Conservation (phyloP, 768 basidiomycete genomes). For the Ephemerocybe angulata region DNA sequence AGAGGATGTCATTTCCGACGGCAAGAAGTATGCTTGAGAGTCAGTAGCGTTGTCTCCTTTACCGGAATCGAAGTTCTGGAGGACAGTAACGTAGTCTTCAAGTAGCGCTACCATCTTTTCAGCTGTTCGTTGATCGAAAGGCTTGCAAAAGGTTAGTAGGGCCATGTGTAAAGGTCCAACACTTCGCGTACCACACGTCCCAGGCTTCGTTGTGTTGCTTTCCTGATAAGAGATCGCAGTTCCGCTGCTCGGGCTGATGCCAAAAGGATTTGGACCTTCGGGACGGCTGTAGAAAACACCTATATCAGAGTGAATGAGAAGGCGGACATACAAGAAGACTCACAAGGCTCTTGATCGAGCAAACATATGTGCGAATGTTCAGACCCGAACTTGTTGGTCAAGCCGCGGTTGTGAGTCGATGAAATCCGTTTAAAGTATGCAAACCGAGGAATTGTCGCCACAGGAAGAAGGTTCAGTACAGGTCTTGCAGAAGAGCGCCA, state of each 20-base stretch:
- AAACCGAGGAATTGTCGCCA: conserved; percentile 78
- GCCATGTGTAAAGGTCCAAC: neutral
- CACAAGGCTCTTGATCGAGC: conserved; percentile 69
- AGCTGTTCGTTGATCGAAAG: conserved; percentile 15
- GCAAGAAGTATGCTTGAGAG: conserved; percentile 56
- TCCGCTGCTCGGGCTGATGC: conserved; percentile 52
- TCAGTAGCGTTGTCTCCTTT: conserved; percentile 17
- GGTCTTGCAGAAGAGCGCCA: conserved; percentile 56
- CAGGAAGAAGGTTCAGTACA: conserved; percentile 62
- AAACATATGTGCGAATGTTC: conserved; percentile 83
- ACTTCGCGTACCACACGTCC: neutral
- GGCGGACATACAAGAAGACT: conserved; percentile 22
- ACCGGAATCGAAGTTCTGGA: conserved; percentile 49
- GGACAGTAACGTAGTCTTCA: conserved; percentile 55
- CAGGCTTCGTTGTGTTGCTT: neutral
- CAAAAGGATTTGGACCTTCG: conserved; percentile 61
- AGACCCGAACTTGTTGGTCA: conserved; percentile 76
- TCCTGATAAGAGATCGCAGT: conserved; percentile 26
- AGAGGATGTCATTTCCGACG: conserved; percentile 61
- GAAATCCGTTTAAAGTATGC: conserved; percentile 71
- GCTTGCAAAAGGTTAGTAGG: conserved; percentile 1
- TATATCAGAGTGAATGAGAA: conserved; percentile 4
- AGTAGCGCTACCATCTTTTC: conserved; percentile 54
- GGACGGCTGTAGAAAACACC: conserved; percentile 43
- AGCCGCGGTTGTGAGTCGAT: conserved; percentile 36